Conservation (phyloP, 2,329 filamentous ascomycete species). For the Fusarium sp. region DNA sequence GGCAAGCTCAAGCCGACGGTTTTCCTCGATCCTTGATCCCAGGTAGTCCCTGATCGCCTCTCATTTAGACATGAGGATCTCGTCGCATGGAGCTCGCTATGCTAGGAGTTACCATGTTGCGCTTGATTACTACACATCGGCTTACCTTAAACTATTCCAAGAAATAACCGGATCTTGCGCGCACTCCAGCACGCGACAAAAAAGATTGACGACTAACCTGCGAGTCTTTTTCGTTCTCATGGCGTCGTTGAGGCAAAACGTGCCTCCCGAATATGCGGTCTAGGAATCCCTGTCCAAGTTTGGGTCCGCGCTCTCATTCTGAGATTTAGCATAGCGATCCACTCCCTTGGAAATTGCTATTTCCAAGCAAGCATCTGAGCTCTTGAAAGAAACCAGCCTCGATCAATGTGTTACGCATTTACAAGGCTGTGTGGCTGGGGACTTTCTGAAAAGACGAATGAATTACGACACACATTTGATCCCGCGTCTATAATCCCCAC, state of each 20-base stretch:
- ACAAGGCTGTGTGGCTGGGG: conserved; percentile 43
- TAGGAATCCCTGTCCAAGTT: conserved; percentile 45
- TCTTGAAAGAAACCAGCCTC: conserved; percentile 25
- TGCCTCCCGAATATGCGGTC: conserved; percentile 45
- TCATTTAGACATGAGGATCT: conserved; percentile 34
- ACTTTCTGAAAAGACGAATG: conserved; percentile 18
- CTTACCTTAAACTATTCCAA: conserved; percentile 26
- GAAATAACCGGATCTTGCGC: conserved; percentile 24
- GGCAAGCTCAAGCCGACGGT: conserved; percentile 19
- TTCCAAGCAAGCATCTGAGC: conserved; percentile 33
- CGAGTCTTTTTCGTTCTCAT: conserved; percentile 19
- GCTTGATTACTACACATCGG: conserved; percentile 19
- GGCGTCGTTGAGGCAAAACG: conserved; percentile 31
- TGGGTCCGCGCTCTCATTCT: conserved; percentile 33
- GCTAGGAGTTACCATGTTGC: conserved; percentile 23
- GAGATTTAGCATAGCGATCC: conserved; percentile 45
- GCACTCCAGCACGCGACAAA: conserved; percentile 15
- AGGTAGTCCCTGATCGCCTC: conserved; percentile 28
- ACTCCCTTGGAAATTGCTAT: conserved; percentile 44
- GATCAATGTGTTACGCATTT: conserved; percentile 37
- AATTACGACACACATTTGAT: conserved; percentile 33
- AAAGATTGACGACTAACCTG: conserved; percentile 14
- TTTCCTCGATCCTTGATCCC: conserved; percentile 30
- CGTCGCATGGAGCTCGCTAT: conserved; percentile 30
- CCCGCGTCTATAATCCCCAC: conserved; percentile 25